A percentile compares a stretch with the other conserved stretches of the same genome.
Conservation (phyloP, 2,329 filamentous ascomycete species). For the Cercospora zeina region DNA sequence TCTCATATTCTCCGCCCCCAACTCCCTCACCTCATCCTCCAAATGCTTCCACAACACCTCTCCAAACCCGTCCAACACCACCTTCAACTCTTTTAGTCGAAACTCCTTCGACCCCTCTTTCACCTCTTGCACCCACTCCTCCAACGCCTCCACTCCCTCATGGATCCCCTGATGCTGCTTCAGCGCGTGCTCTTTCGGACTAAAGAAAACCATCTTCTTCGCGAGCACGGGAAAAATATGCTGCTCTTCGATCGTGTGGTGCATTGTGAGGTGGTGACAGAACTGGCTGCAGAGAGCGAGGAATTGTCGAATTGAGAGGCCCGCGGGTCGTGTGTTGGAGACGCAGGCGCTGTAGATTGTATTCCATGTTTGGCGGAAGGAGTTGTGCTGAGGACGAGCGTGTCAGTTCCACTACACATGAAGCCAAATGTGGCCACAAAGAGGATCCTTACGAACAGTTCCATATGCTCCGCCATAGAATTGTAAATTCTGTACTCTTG, state of each 20-base stretch:
- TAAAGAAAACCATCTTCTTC: conserved; percentile 75
- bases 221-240: conserved; percentile 79
- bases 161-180: conserved; percentile 79
- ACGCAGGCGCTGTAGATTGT: conserved; percentile 66
- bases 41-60: conserved; percentile 78
- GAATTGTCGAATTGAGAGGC: conserved; percentile 69
- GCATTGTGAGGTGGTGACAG: conserved; percentile 66
- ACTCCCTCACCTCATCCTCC: conserved; percentile 75
- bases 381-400: conserved; percentile 61
- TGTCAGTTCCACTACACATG: not conserved
- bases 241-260: conserved; percentile 73
- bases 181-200: conserved; percentile 63
- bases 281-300: conserved; percentile 69
- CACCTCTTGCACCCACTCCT: conserved; percentile 38
- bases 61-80: conserved; percentile 75
- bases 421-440: not conserved
- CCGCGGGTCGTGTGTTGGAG: conserved; percentile 58
- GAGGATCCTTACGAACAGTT: conserved; percentile 60
- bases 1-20: conserved; percentile 85
- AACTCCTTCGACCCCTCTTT: conserved; percentile 62
- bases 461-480: conserved; percentile 72
- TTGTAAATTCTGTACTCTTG: conserved; percentile 71
- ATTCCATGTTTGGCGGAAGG: conserved; percentile 75
- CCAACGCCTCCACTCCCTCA: conserved; percentile 49
- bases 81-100: conserved; percentile 60